A percentile compares a stretch with the other conserved stretches of the same genome.
Evolutionary conservation across 139 green algal genomes (phyloP).

Genomic region (Coelastrella sp.): DNA sequence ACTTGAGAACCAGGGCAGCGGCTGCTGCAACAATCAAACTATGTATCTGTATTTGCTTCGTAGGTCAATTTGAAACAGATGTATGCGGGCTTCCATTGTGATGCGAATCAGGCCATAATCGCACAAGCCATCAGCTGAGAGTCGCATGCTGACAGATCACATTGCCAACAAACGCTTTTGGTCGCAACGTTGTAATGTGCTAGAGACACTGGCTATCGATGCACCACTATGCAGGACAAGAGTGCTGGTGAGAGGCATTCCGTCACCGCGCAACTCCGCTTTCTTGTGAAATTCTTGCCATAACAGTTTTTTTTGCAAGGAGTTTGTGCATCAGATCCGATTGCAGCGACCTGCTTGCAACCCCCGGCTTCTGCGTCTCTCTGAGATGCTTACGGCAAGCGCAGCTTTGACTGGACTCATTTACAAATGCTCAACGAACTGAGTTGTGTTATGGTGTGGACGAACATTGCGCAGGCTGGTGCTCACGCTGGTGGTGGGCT

Average conservation of each 20-base stretch:
- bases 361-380: too few species aligned
- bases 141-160: neutral
- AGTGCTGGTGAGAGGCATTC: neutral
- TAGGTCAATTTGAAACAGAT: too few species aligned
- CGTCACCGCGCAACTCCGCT: too few species aligned
- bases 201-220: neutral
- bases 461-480: neutral
- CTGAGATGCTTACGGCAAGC: neutral
- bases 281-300: neutral
- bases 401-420: neutral
- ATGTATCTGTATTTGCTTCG: too few species aligned
- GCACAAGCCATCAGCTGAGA: neutral
- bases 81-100: too few species aligned
- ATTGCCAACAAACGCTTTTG: too few species aligned
- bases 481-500: neutral
- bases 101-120: too few species aligned
- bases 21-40: too few species aligned
- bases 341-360: too few species aligned
- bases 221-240: neutral
- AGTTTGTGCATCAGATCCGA: too few species aligned
- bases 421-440: neutral
- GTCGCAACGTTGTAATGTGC: neutral
- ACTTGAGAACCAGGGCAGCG: too few species aligned
- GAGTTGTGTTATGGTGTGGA: neutral
- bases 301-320: too few species aligned